Percentiles rank a stretch among this genome's conserved stretches.
phyloP scores from a whole-genome alignment of 768 basidiomycete genomes.

The Mrakia gelida region DNA sequence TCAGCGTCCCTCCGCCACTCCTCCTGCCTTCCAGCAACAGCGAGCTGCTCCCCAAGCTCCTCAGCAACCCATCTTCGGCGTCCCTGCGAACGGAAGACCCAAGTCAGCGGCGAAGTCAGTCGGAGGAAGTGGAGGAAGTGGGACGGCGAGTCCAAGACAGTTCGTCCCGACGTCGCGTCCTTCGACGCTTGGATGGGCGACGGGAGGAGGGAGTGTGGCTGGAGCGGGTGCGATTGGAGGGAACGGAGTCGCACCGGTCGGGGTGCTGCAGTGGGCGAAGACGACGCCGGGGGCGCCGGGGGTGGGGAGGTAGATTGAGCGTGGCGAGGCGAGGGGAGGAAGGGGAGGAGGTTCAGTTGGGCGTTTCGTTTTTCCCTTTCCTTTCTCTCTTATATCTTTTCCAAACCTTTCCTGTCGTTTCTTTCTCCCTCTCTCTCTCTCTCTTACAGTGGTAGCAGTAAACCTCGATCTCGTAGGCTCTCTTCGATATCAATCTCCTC shows the following conservation, averaged over 20 bases:
- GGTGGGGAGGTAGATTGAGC: neutral
- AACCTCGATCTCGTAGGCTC: too few species aligned
- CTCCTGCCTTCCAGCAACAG: neutral
- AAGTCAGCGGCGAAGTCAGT: neutral
- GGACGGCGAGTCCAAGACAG: neutral
- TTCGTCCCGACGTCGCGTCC: neutral
- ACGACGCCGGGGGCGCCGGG: neutral
- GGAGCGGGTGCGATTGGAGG: neutral
- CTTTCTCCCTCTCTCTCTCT: too few species aligned
- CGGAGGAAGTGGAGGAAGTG: neutral
- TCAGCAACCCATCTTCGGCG: neutral
- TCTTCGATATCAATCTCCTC: too few species aligned
- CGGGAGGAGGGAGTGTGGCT: neutral
- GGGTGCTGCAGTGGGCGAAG: neutral
- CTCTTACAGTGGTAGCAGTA: too few species aligned
- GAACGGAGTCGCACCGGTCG: neutral
- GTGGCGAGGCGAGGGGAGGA: too few species aligned
- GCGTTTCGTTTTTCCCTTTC: too few species aligned
- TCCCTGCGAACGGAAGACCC: neutral
- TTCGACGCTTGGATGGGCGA: neutral
- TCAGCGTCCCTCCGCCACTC: neutral
- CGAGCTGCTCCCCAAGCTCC: neutral
- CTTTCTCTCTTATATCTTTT: too few species aligned
- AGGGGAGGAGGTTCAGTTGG: too few species aligned
- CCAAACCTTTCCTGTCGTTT: too few species aligned